Evolutionary conservation across 2,329 filamentous ascomycete species (phyloP), one percentile per base, ranked within the genome.

Genomic region (Kalaharituber pfeilii): DNA sequence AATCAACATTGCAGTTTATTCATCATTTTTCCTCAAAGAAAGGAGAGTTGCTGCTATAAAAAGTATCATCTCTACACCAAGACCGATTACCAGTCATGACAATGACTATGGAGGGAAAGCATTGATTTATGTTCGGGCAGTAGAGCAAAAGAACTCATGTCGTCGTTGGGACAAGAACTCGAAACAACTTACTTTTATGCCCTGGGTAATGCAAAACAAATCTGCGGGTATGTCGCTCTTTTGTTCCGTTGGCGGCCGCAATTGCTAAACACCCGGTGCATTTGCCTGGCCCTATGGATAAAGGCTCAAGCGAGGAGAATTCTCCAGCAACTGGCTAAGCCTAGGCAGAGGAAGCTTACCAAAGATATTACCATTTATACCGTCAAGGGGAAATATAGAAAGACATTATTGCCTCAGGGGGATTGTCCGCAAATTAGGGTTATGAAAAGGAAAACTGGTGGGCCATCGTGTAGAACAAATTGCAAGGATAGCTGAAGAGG

Each of bases 391-490:
- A 98, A 71, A 72, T 98, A 56, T 86, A 95, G 66, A 75, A 78
- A 44, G 84, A 95, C 66, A 77, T 94, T 55, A 67, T 68, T 51
- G 74, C 75, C 15, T 87, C 82, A 20, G 87, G 87, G 18, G 91
- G 88, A 6, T 70, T 69, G 50, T 79, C 95, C 13, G 64, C 91
- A 24, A 81, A 85, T 60, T 79, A 78, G 56, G 91, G 91, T 29
- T 98, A 96, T 69, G 91, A 98, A 67, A 88, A 81, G 71, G 91
- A 96, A 66, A 98, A 98, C 70, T 96, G 91, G 91, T 98, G 89
- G 89, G 86, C 81, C 53, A 81, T 94, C 24, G 25, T 30, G n/a
- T 26, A 50, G n/a, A 50, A 13, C n/a, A 28, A 50, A 8, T 8
- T 20, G 15, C 26, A 50, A 27, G 47, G 47, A 11, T 28, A 50